phyloP scores from a whole-genome alignment of 257 asterid species.

The Salvia splendens region DNA sequence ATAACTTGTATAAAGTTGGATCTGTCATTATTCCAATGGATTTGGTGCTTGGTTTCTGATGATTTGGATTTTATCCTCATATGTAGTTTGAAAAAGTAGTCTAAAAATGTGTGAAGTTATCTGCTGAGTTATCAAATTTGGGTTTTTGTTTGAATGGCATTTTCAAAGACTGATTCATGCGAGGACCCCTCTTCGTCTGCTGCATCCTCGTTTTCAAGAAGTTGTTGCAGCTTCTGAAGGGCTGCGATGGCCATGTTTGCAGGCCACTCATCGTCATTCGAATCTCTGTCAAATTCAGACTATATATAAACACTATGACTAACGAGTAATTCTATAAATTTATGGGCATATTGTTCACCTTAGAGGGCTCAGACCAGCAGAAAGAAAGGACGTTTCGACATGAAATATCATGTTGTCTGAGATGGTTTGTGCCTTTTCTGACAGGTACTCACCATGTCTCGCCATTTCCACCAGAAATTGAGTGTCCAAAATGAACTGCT shows the following conservation, averaged over 20 bases:
- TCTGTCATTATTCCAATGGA: neutral
- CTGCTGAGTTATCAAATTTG: neutral
- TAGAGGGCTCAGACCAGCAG: conserved; percentile 43
- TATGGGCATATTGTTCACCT: conserved; percentile 42
- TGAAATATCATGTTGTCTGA: conserved; percentile 38
- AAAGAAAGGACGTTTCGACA: conserved; percentile 36
- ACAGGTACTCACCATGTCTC: conserved; percentile 53
- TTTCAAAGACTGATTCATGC: neutral
- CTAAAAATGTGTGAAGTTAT: neutral
- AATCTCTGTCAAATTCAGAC: conserved; percentile 38
- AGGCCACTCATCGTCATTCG: conserved; percentile 47
- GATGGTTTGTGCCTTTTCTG: conserved; percentile 35
- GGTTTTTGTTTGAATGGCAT: conserved; percentile 14
- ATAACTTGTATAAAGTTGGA: conserved; percentile 6
- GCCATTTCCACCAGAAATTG: conserved; percentile 74
- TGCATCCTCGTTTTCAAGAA: conserved; percentile 35
- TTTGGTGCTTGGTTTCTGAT: neutral
- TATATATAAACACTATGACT: neutral
- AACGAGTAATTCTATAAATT: neutral
- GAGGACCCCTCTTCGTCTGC: conserved; percentile 30
- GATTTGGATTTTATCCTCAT: neutral
- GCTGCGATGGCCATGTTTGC: conserved; percentile 48
- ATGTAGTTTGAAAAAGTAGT: neutral
- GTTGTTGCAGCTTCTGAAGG: conserved; percentile 55
- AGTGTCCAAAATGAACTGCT: conserved; percentile 57